Evolutionary conservation across 371 early-diverging fungal genomes (phyloP).

Genomic region (Mucor circinelloides): DNA sequence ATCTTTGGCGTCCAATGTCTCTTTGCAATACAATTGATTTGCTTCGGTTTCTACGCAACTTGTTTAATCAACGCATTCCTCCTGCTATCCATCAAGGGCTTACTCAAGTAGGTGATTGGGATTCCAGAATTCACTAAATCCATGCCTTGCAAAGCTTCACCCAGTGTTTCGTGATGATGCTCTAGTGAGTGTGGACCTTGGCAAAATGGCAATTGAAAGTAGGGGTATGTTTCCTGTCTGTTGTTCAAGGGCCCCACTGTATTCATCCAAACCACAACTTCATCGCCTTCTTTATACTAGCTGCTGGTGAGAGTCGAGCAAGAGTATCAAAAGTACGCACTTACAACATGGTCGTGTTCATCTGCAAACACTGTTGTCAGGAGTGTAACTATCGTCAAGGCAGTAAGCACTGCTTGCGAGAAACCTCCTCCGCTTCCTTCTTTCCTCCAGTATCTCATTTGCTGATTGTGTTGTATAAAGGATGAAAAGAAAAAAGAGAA

Average conservation of each 20-base stretch:
- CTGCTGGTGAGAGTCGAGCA: neutral
- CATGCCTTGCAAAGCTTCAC: conserved; percentile 82
- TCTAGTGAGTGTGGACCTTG: conserved; percentile 57
- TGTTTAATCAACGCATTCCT: neutral
- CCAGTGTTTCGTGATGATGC: conserved; percentile 80
- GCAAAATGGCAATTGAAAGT: conserved; percentile 78
- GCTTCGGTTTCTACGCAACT: conserved; percentile 20
- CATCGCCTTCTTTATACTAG: conserved; percentile 59
- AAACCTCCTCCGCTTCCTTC: neutral
- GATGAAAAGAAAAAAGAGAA: neutral
- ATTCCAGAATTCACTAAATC: conserved; percentile 76
- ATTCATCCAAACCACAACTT: conserved; percentile 73
- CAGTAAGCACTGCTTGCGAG: neutral
- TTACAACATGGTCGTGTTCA: conserved; percentile 55
- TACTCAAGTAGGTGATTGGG: conserved; percentile 61
- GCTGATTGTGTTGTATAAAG: neutral
- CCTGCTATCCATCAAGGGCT: neutral
- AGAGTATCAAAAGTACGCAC: neutral
- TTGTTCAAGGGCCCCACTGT: conserved; percentile 73
- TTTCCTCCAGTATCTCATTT: neutral
- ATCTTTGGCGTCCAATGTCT: conserved; percentile 42
- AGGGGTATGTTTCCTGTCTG: conserved; percentile 82
- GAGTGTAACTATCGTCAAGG: neutral
- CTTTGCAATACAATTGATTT: conserved; percentile 48
- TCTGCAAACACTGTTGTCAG: conserved; percentile 26